These are phyloP conservation scores for Saksenaea vasiformis DNA, from an alignment of 371 early-diverging fungal species.

Conservation along the genomic window DNA sequence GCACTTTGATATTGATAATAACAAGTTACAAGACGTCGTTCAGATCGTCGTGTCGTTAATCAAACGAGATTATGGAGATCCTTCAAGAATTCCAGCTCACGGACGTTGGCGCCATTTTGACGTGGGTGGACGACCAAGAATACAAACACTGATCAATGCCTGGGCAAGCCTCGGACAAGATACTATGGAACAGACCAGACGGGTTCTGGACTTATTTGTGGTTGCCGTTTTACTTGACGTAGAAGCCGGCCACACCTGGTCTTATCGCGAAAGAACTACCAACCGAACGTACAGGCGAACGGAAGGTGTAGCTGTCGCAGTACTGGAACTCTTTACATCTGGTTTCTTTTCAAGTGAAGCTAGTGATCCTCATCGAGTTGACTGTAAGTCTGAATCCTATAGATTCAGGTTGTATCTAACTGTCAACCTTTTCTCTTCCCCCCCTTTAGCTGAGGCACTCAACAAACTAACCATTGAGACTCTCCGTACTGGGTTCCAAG, in stretches of 20 bases:
- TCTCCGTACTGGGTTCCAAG: constrained; percentile 74
- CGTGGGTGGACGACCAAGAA: constrained; percentile 59
- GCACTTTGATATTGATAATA: constrained; percentile 75
- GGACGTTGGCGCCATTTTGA: constrained; percentile 92
- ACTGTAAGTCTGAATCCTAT: constrained; percentile 52
- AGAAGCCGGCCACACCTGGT: constrained; percentile 85
- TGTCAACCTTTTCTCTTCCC: background rate
- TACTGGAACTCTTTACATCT: constrained; percentile 78
- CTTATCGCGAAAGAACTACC: constrained; percentile 62
- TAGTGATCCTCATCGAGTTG: constrained; percentile 73
- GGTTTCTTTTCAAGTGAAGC: constrained; percentile 79
- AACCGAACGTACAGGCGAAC: constrained; percentile 64
- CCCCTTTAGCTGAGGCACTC: constrained; percentile 52
- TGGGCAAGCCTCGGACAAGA: constrained; percentile 49
- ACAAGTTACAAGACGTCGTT: constrained; percentile 69
- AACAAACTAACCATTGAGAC: constrained; percentile 53
- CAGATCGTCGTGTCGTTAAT: constrained; percentile 74
- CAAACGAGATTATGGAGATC: constrained; percentile 68
- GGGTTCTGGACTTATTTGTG: constrained; percentile 82
- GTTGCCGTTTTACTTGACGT: constrained; percentile 90
- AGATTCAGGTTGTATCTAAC: background rate
- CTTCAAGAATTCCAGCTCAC: constrained; percentile 77
- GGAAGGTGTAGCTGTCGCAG: constrained; percentile 89
- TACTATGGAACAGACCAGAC: constrained; percentile 64
- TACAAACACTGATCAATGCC: constrained; percentile 56